These are phyloP conservation scores for Schizochytrium sp. DNA, from an alignment of 108 stramenopile genomes.

Conservation along the genomic window DNA sequence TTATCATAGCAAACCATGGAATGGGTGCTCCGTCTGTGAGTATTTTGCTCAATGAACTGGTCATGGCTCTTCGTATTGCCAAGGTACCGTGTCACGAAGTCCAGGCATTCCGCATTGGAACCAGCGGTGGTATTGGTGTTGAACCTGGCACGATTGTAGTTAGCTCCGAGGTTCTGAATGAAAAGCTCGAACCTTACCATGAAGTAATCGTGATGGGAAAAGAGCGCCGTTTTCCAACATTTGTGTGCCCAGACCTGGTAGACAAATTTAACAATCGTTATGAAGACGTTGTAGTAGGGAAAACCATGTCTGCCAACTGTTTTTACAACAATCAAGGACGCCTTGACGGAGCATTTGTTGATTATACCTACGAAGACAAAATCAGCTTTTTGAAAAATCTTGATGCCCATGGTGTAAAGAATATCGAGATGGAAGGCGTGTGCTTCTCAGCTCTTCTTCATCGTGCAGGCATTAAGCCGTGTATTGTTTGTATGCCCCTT, in stretches of 20 bases:
- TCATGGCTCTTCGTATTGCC: slow-evolving; percentile 43
- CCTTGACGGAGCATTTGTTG: slow-evolving; percentile 49
- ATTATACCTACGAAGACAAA: slow-evolving; percentile 34
- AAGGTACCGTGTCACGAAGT: neutral
- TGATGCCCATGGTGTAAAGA: neutral
- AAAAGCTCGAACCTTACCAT: slow-evolving; percentile 42
- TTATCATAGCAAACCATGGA: slow-evolving; percentile 35
- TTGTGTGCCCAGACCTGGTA: neutral
- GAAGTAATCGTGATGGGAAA: slow-evolving; percentile 46
- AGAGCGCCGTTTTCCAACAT: neutral
- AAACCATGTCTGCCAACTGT: slow-evolving; percentile 58
- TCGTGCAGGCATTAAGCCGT: slow-evolving; percentile 9
- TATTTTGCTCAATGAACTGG: slow-evolving; percentile 15
- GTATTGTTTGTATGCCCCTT: slow-evolving; percentile 25
- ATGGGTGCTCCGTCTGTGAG: slow-evolving; percentile 44
- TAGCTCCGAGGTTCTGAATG: slow-evolving; percentile 37
- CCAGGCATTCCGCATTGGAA: slow-evolving; percentile 41
- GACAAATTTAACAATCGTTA: neutral
- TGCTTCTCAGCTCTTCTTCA: slow-evolving; percentile 2
- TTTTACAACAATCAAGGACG: slow-evolving; percentile 55
- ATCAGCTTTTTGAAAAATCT: slow-evolving; percentile 13
- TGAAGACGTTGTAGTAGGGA: neutral
- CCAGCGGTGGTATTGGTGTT: slow-evolving; percentile 49
- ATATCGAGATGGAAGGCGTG: slow-evolving; percentile 57
- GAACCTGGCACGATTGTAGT: slow-evolving; percentile 20